These are phyloP conservation scores for Stephania japonica DNA, from an alignment of 164 flowering plant species.

Conservation along the genomic window DNA sequence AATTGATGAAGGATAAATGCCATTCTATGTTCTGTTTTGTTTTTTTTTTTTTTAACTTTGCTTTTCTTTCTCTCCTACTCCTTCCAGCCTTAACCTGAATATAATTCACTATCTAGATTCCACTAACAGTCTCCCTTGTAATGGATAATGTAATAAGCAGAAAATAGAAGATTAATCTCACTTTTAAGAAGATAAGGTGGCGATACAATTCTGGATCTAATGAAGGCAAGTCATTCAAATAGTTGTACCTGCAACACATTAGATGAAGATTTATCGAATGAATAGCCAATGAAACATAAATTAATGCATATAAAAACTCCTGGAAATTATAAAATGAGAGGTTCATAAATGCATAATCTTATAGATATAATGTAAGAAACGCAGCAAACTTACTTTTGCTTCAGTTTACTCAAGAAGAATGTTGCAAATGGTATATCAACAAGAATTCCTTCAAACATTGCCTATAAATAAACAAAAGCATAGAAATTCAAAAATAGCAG, in stretches of 20 bases:
- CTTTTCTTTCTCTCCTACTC: background rate
- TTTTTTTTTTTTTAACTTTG: too few relatives aligned
- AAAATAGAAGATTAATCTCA: conserved; percentile 18
- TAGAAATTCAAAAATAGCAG: background rate
- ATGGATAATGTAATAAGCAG: background rate
- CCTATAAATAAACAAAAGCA: conserved; percentile 41
- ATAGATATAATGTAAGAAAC: background rate
- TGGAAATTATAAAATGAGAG: background rate
- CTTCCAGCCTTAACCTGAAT: too few relatives aligned
- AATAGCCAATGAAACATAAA: background rate
- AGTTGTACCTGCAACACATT: conserved; percentile 55
- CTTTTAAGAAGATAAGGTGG: conserved; percentile 93
- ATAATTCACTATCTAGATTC: background rate
- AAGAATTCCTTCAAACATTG: conserved; percentile 97
- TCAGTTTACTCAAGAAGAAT: conserved; percentile 91
- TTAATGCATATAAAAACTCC: background rate
- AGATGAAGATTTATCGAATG: background rate
- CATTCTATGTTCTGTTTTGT: background rate
- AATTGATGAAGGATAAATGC: background rate
- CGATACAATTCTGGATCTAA: conserved; percentile 93
- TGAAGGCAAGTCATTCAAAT: conserved; percentile 93
- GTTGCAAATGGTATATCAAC: conserved; percentile 98
- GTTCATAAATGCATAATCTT: background rate
- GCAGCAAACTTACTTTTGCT: conserved; percentile 71
- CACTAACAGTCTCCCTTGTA: background rate